phyloP scores from a whole-genome alignment of 441 rosid species.

The Mallotus repandus region DNA sequence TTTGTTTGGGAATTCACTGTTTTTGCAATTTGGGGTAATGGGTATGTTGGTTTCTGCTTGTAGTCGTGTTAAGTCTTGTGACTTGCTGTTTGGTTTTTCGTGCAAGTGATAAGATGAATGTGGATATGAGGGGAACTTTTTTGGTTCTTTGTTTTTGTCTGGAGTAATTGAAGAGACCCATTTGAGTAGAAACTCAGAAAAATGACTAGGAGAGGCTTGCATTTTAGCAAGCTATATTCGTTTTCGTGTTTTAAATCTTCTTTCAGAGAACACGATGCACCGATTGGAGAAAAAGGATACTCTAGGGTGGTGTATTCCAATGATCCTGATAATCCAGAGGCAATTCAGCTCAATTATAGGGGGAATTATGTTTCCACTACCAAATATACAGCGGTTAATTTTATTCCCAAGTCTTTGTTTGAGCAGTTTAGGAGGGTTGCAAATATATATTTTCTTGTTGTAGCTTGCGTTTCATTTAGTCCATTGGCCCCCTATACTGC shows the following conservation, averaged over 20 bases:
- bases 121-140: slow-evolving; percentile 21
- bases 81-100: neutral
- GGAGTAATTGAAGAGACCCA: slow-evolving; percentile 10
- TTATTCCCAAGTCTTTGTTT: slow-evolving; percentile 95
- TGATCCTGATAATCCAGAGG: slow-evolving; percentile 69
- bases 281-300: slow-evolving; percentile 61
- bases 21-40: slow-evolving; percentile 12
- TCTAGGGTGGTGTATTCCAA: slow-evolving; percentile 90
- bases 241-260: slow-evolving; percentile 51
- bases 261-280: slow-evolving; percentile 44
- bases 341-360: slow-evolving; percentile 49
- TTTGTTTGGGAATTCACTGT: slow-evolving; percentile 18
- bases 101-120: slow-evolving; percentile 18
- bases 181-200: slow-evolving; percentile 17
- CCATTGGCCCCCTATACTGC: slow-evolving; percentile 83
- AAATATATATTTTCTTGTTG: slow-evolving; percentile 75
- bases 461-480: slow-evolving; percentile 70
- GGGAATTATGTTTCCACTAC: slow-evolving; percentile 84
- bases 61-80: neutral
- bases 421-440: slow-evolving; percentile 99
- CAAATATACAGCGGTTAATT: slow-evolving; percentile 77
- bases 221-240: slow-evolving; percentile 50
- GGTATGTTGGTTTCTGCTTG: neutral
- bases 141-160: slow-evolving; percentile 12
- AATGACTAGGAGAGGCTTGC: slow-evolving; percentile 44